phyloP scores from a whole-genome alignment of 2,329 filamentous ascomycete species.

The Dactylellina drechsleri region DNA sequence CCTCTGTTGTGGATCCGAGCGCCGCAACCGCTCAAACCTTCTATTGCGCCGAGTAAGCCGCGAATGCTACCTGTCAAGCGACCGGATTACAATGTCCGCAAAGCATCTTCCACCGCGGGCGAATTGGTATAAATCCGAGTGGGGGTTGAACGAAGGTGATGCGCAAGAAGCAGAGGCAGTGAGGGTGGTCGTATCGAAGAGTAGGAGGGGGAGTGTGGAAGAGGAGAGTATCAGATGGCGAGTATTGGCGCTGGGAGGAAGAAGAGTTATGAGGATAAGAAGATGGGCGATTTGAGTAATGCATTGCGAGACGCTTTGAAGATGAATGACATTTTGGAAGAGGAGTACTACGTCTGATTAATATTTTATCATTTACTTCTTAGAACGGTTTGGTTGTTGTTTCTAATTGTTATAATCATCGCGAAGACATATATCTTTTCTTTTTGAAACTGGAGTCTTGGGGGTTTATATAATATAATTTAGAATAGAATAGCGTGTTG shows the following conservation, averaged over 20 bases:
- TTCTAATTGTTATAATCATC: background rate
- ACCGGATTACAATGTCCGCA: constrained; percentile 15
- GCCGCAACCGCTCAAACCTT: constrained; percentile 1
- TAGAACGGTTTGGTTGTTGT: background rate
- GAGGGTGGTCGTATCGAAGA: constrained; percentile 33
- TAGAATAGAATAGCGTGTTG: too few relatives aligned
- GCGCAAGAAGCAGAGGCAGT: constrained; percentile 21
- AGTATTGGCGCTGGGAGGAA: background rate
- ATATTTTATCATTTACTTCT: background rate
- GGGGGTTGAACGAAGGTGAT: constrained; percentile 30
- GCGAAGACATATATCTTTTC: too few relatives aligned
- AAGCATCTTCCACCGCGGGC: constrained; percentile 36
- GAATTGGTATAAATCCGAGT: constrained; percentile 43
- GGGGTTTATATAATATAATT: too few relatives aligned
- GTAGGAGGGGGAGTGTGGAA: constrained; percentile 35
- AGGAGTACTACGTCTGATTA: constrained; percentile 28
- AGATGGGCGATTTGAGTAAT: constrained; percentile 41
- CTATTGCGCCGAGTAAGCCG: constrained; percentile 1
- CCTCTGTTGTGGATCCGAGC: constrained; percentile 14
- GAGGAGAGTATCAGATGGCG: constrained; percentile 1
- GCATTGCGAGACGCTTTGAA: constrained; percentile 42
- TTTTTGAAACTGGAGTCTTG: too few relatives aligned
- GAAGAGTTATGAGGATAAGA: constrained; percentile 22
- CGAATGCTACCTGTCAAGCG: constrained; percentile 29
- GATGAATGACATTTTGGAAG: constrained; percentile 50